Conservation (phyloP, 306 rosid genomes). For the Glycyrrhiza uralensis region DNA sequence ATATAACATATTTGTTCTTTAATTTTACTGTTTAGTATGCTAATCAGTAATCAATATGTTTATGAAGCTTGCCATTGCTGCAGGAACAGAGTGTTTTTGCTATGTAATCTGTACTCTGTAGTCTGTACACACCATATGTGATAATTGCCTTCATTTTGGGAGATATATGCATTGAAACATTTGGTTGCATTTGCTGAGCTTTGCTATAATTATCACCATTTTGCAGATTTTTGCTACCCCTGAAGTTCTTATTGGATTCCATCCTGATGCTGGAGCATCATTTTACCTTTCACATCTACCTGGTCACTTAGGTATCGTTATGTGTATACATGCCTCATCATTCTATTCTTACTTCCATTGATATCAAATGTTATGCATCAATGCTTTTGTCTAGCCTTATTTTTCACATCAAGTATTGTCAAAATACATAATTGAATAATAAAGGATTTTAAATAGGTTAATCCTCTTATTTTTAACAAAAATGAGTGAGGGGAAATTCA, state of each 20-base stretch:
- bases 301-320: conserved; percentile 71
- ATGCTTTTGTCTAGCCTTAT: not conserved
- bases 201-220: conserved; percentile 13
- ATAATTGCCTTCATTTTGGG: conserved; percentile 13
- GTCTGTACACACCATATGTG: not conserved
- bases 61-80: not conserved
- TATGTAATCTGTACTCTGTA: not conserved
- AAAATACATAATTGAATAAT: not conserved
- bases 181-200: conserved; percentile 5
- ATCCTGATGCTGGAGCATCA: conserved; percentile 96
- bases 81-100: not conserved
- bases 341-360: not conserved
- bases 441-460: conserved; percentile 7
- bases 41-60: not conserved
- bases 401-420: not conserved
- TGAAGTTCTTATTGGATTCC: conserved; percentile 93
- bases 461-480: not conserved
- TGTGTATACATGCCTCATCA: not conserved
- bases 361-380: not conserved
- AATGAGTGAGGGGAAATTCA: conserved; percentile 1
- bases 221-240: conserved; percentile 87
- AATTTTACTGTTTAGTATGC: not conserved
- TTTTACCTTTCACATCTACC: conserved; percentile 89
- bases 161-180: not conserved
- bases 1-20: not conserved